Percentiles rank a stretch among this genome's conserved stretches.
Conservation (phyloP, 805 yeast genomes). For the Monosporozyma siamensis region DNA sequence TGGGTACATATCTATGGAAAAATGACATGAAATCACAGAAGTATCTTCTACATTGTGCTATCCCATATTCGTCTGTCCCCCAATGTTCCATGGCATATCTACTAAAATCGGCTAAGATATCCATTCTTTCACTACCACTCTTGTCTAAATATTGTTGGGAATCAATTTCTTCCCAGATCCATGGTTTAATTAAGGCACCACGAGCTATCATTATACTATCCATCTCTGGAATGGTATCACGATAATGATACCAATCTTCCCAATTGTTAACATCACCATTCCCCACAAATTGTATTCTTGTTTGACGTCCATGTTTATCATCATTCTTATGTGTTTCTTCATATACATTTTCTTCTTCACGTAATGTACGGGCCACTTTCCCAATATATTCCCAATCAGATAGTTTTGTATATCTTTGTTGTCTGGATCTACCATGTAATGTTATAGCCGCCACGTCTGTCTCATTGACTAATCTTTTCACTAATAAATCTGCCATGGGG, state of each 20-base stretch:
- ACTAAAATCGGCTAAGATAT: constrained; percentile 58
- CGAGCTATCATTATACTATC: constrained; percentile 97
- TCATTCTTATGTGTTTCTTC: constrained; percentile 61
- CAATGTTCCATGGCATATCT: constrained; percentile 86
- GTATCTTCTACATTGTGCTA: constrained; percentile 77
- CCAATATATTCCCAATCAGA: constrained; percentile 91
- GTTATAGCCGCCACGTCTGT: constrained; percentile 86
- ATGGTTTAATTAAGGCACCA: constrained; percentile 95
- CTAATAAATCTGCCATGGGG: constrained; percentile 77
- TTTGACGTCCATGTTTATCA: constrained; percentile 33
- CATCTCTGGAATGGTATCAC: constrained; percentile 45
- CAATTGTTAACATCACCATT: constrained; percentile 87
- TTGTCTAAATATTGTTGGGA: constrained; percentile 85
- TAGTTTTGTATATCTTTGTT: constrained; percentile 82
- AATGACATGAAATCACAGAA: constrained; percentile 92
- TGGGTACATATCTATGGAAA: constrained; percentile 89
- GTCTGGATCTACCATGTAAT: constrained; percentile 91
- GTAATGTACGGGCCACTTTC: constrained; percentile 59
- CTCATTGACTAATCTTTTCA: constrained; percentile 61
- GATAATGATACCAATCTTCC: constrained; percentile 80
- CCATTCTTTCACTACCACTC: constrained; percentile 81
- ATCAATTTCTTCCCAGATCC: constrained; percentile 96
- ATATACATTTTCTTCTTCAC: constrained; percentile 43
- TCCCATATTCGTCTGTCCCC: constrained; percentile 96
- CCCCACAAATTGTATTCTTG: constrained; percentile 76